Evolutionary conservation across 345 rosid genomes (phyloP), one percentile per base, ranked within the genome.

Genomic region (Melastoma malabathricum): DNA sequence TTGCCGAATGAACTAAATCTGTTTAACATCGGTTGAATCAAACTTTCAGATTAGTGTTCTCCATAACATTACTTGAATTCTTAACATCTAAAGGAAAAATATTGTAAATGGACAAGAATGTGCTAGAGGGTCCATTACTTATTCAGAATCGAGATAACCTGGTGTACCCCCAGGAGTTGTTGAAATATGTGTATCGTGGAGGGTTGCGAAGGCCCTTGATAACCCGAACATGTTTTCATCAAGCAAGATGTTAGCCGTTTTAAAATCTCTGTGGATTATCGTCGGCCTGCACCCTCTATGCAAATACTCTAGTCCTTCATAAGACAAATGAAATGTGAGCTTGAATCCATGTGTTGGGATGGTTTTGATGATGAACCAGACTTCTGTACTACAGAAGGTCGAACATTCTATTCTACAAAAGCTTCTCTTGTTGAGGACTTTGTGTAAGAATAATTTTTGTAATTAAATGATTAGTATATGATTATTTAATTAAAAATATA

Each of bases 111-210:
- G 25, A 22, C n/a, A 22, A 22, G 4, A 22, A 1, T 22, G 25
- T 22, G 25, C 25, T 22, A 22, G 25, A 22, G 38, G 2, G 6
- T 18, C 34, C 7, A 15, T 16, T 39, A 29, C 78, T 62, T 70
- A 68, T 76, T 70, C 72, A 6, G 82, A 78, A 51, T 72, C 82
- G 25, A 76, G 55, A 51, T 73, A 73, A 18, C 78, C 81, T 15
- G 73, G 74, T 0, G 78, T 76, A 48, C 82, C 76, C 20, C 63
- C 63, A 43, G 68, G 72, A 59, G 58, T 59, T 7, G 67, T 69
- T 8, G 76, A 60, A 47, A 66, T 68, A 55, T 68, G 58, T 27
- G 68, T 51, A 16, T 63, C 76, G 18, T 58, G 55, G 57, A 71
- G 74, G 14, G 38, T 59, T 51, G 60, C 66, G 56, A 70, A 71